A percentile compares a stretch with the other conserved stretches of the same genome.
Conservation (phyloP, 495 filamentous ascomycete genomes). For the Pyrenopolyporus hunteri region DNA sequence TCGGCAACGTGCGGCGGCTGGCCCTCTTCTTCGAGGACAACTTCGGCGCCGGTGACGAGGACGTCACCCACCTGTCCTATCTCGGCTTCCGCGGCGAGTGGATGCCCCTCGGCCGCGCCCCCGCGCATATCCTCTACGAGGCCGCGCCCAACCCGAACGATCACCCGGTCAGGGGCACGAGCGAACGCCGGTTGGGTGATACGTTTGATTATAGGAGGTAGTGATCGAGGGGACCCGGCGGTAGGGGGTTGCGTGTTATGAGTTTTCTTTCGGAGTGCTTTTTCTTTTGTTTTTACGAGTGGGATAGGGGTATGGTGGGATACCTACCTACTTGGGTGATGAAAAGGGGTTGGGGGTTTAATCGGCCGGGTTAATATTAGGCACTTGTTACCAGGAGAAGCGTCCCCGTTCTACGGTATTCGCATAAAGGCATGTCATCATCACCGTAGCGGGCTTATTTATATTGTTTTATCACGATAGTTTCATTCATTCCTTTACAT, state of each 20-base stretch:
- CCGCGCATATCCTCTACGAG: constrained; percentile 87
- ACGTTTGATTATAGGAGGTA: constrained; percentile 48
- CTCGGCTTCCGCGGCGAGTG: constrained; percentile 93
- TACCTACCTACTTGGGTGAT: too few species aligned
- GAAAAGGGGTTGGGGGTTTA: too few species aligned
- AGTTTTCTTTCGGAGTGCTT: too few species aligned
- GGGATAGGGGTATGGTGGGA: too few species aligned
- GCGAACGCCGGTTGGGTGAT: constrained; percentile 55
- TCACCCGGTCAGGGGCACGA: constrained; percentile 63
- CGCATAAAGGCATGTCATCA: not conserved
- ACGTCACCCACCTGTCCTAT: constrained; percentile 79
- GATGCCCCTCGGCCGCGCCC: constrained; percentile 82
- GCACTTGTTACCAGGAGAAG: too few species aligned
- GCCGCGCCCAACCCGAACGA: constrained; percentile 89
- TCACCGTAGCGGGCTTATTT: too few species aligned
- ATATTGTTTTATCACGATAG: constrained; percentile 3
- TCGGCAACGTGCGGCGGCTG: constrained; percentile 77
- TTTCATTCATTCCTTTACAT: constrained; percentile 56
- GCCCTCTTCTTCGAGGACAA: constrained; percentile 85
- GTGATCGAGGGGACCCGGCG: too few species aligned
- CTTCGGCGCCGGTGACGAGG: constrained; percentile 69
- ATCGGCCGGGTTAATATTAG: too few species aligned
- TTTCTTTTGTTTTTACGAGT: too few species aligned
- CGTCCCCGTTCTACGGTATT: not conserved
- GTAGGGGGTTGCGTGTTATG: too few species aligned